Conservation (phyloP, 768 basidiomycete genomes). For the Hortiboletus flavorubellus region DNA sequence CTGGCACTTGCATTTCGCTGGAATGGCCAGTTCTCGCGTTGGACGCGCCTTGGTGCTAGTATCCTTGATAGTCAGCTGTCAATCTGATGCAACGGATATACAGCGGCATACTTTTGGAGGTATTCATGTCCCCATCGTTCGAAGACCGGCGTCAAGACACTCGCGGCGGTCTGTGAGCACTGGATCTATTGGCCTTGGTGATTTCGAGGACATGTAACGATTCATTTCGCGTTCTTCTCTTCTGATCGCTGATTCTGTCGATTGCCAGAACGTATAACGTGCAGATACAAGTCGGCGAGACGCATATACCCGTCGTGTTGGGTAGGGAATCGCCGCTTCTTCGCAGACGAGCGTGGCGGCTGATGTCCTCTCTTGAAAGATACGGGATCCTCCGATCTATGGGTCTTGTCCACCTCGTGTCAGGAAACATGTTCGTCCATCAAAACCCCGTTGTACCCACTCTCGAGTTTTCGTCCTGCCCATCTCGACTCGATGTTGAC, state of each 20-base stretch:
- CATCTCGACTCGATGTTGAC: conserved; percentile 46
- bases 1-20: not conserved
- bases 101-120: conserved; percentile 17
- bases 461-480: conserved; percentile 42
- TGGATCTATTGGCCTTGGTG: conserved; percentile 53
- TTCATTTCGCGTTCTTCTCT: not conserved
- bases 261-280: conserved; percentile 58
- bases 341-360: not conserved
- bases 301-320: conserved; percentile 52
- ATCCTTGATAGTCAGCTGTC: not conserved
- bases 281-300: conserved; percentile 52
- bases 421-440: conserved; percentile 36
- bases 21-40: conserved; percentile 12
- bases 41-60: conserved; percentile 8
- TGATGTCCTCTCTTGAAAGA: conserved; percentile 39
- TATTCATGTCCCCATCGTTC: conserved; percentile 25
- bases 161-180: conserved; percentile 16
- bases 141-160: not conserved
- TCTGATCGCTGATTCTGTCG: not conserved
- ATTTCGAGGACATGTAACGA: conserved; percentile 60
- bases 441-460: conserved; percentile 48
- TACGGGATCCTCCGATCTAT: conserved; percentile 76
- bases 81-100: not conserved
- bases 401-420: conserved; percentile 65
- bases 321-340: conserved; percentile 37